Evolutionary conservation across 257 asterid genomes (phyloP).

Genomic region (Nicotiana obtusifolia): DNA sequence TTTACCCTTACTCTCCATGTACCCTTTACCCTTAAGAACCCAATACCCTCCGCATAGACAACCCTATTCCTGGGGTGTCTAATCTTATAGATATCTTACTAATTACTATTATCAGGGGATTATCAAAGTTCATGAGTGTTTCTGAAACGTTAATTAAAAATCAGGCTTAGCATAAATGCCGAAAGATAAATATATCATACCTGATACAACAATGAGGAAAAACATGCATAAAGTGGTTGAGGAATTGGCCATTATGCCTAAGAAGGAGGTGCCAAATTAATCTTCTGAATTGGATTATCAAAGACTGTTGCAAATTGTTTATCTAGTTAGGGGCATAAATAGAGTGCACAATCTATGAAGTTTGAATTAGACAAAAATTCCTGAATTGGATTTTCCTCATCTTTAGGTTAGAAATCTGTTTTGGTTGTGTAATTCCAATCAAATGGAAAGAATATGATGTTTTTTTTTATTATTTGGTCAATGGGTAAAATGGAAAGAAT

Average conservation of each 20-base stretch:
- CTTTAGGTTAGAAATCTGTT: background rate
- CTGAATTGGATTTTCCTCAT: too few species aligned
- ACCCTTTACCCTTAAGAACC: too few species aligned
- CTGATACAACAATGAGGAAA: background rate
- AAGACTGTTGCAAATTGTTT: background rate
- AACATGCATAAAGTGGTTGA: background rate
- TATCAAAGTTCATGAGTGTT: background rate
- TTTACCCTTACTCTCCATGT: too few species aligned
- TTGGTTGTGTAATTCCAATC: background rate
- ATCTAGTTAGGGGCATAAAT: background rate
- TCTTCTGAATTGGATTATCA: background rate
- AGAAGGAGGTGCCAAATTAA: background rate
- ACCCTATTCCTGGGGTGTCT: too few species aligned
- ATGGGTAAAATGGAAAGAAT: background rate
- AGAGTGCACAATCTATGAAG: background rate
- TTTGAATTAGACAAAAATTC: background rate
- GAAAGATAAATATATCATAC: background rate
- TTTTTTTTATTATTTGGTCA: background rate
- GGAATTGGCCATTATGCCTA: background rate
- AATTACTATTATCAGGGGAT: background rate
- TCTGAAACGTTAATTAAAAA: background rate
- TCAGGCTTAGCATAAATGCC: background rate
- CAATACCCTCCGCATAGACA: too few species aligned
- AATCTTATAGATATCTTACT: background rate
- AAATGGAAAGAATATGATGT: background rate